Percentiles rank a stretch among this genome's conserved stretches.
phyloP scores from a whole-genome alignment of 768 basidiomycete genomes.

The Naganishia vishniacii region DNA sequence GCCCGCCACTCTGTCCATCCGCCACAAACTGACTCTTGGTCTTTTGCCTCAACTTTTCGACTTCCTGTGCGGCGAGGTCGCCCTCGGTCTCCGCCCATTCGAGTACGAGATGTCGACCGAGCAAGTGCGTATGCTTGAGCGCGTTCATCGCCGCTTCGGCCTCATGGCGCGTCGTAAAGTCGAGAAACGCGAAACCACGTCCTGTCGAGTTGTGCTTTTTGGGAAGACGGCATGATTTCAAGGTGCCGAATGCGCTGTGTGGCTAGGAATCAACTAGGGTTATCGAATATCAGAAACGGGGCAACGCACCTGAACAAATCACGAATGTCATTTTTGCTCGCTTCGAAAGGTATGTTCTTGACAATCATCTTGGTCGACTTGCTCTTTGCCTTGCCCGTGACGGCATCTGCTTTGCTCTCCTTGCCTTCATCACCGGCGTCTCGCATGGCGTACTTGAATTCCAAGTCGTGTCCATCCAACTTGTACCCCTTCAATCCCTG shows the following conservation, averaged over 20 bases:
- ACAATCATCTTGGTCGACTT: conserved; percentile 90
- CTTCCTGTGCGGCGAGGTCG: conserved; percentile 59
- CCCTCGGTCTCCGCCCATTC: conserved; percentile 80
- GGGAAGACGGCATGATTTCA: conserved; percentile 90
- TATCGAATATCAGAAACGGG: neutral
- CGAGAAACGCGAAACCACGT: conserved; percentile 93
- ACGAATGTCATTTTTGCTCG: conserved; percentile 82
- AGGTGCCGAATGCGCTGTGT: conserved; percentile 73
- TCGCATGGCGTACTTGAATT: conserved; percentile 79
- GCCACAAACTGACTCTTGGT: conserved; percentile 50
- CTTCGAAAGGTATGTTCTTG: conserved; percentile 97
- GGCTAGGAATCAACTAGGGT: conserved; percentile 1
- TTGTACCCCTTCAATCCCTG: conserved; percentile 73
- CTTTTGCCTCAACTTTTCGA: conserved; percentile 70
- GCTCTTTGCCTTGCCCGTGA: conserved; percentile 54
- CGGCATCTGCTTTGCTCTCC: conserved; percentile 48
- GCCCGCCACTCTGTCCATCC: conserved; percentile 32
- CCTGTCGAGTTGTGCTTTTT: conserved; percentile 67
- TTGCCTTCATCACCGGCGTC: conserved; percentile 59
- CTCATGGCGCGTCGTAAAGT: conserved; percentile 82
- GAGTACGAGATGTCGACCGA: conserved; percentile 88
- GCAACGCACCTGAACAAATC: conserved; percentile 74
- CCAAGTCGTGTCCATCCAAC: conserved; percentile 77
- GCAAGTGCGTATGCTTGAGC: conserved; percentile 86
- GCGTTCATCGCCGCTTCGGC: conserved; percentile 82